Percentiles rank a stretch among this genome's conserved stretches.
Evolutionary conservation across 1,284 basidiomycete genomes (phyloP).

Genomic region (Naganishia liquefaciens): DNA sequence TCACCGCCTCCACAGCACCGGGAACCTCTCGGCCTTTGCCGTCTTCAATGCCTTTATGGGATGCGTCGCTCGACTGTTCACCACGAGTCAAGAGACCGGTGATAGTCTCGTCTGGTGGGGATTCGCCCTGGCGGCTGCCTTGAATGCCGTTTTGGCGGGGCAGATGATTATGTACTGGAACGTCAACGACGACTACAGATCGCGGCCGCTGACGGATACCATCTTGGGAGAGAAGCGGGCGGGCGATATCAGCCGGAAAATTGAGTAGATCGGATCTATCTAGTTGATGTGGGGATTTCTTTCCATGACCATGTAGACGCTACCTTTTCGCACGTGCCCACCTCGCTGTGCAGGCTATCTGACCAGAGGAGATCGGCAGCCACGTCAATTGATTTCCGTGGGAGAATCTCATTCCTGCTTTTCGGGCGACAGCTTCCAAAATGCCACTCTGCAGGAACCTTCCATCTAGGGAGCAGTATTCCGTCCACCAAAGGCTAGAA

Average conservation of each 20-base stretch:
- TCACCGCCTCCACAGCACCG: constrained; percentile 70
- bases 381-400: no score
- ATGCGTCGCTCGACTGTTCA: constrained; percentile 84
- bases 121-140: constrained; percentile 72
- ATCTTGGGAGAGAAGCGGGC: constrained; percentile 20
- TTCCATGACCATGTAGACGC: not conserved
- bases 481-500: no score
- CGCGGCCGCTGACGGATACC: constrained; percentile 8
- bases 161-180: constrained; percentile 84
- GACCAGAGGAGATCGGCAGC: no score
- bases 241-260: not conserved
- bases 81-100: constrained; percentile 79
- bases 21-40: constrained; percentile 85
- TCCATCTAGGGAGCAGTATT: no score
- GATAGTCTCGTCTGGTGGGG: constrained; percentile 76
- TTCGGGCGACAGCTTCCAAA: no score
- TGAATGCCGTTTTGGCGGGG: constrained; percentile 74
- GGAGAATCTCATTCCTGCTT: no score
- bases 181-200: constrained; percentile 48
- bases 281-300: no score
- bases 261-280: constrained; percentile 1
- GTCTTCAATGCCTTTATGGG: constrained; percentile 75
- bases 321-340: not conserved
- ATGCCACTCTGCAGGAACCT: no score
- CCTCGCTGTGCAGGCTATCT: not conserved